Evolutionary conservation across 805 yeast species (phyloP).

Genomic region (Starmerella geochares): DNA sequence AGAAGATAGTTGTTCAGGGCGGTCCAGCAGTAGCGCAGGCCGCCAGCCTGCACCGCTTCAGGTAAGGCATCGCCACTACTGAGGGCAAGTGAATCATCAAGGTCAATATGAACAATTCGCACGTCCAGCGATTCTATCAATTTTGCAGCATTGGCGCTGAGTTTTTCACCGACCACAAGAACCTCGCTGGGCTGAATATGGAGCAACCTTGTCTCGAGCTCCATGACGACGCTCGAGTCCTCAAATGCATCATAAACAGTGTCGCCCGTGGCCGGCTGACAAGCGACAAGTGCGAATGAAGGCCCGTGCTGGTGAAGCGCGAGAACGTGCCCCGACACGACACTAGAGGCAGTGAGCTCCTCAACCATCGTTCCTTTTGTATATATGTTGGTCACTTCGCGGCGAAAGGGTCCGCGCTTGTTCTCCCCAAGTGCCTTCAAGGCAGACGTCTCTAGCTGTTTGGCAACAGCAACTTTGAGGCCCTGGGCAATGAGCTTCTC

Average conservation of each 20-base stretch:
- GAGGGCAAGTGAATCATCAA: background rate
- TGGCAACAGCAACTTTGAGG: conserved; percentile 73
- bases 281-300: conserved; percentile 44
- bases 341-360: conserved; percentile 33
- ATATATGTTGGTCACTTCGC: conserved; percentile 60
- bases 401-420: conserved; percentile 49
- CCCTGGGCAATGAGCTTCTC: conserved; percentile 64
- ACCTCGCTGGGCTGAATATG: conserved; percentile 74
- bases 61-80: background rate
- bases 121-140: conserved; percentile 14
- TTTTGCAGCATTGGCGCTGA: conserved; percentile 7
- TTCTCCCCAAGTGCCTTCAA: conserved; percentile 48
- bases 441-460: conserved; percentile 74
- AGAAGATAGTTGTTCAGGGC: conserved; percentile 43
- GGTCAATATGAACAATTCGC: conserved; percentile 15
- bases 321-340: conserved; percentile 26
- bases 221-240: conserved; percentile 48
- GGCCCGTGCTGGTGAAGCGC: conserved; percentile 14
- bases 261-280: conserved; percentile 66
- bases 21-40: conserved; percentile 21
- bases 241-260: conserved; percentile 59
- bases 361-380: conserved; percentile 79
- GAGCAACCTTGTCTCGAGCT: conserved; percentile 61
- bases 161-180: conserved; percentile 36
- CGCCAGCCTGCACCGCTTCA: background rate